These are phyloP conservation scores for Arthrobotrys conoides DNA, from an alignment of 2,329 filamentous ascomycete species.

Conservation along the genomic window DNA sequence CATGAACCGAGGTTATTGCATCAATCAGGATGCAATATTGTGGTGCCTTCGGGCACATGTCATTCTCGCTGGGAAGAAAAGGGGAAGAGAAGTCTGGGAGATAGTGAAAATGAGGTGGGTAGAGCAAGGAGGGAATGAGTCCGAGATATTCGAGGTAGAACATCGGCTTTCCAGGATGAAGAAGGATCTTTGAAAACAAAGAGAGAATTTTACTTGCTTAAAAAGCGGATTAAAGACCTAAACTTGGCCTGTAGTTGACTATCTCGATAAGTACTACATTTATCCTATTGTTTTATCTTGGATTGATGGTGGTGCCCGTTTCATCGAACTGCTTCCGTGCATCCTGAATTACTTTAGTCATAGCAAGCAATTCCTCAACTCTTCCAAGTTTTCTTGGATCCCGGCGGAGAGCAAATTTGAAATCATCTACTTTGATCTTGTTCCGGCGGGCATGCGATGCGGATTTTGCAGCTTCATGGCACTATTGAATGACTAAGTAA, in stretches of 20 bases:
- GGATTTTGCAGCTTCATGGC: constrained; percentile 80
- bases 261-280: neutral
- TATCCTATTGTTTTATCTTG: constrained; percentile 14
- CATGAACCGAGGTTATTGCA: constrained; percentile 67
- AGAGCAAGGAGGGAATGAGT: constrained; percentile 44
- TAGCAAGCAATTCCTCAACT: constrained; percentile 89
- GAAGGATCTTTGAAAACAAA: constrained; percentile 9
- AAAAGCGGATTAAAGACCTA: neutral
- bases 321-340: constrained; percentile 82
- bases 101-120: constrained; percentile 56
- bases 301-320: constrained; percentile 59
- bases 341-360: constrained; percentile 87
- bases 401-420: constrained; percentile 90
- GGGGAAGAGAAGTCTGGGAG: constrained; percentile 47
- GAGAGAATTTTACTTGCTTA: neutral
- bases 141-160: constrained; percentile 47
- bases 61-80: constrained; percentile 65
- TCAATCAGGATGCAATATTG: constrained; percentile 47
- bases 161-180: constrained; percentile 45
- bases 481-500: constrained; percentile 39
- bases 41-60: constrained; percentile 62
- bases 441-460: constrained; percentile 89
- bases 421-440: constrained; percentile 98
- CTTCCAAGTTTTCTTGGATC: constrained; percentile 89
- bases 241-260: neutral